phyloP scores from a whole-genome alignment of 257 asterid genomes.

The Fraxinus anomala region DNA sequence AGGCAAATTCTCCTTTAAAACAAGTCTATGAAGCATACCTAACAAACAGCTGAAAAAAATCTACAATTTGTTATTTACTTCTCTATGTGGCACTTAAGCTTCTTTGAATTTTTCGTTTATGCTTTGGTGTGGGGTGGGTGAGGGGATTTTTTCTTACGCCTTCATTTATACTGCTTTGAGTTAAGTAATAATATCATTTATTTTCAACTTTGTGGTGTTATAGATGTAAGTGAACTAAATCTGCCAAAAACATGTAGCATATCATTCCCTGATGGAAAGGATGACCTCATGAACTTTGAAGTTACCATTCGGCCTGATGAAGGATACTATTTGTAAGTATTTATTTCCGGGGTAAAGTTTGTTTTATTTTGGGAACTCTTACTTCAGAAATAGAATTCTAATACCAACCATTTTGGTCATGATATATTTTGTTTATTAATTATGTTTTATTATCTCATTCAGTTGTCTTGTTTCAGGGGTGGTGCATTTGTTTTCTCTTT shows the following conservation, averaged over 20 bases:
- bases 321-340: slow-evolving; percentile 55
- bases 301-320: slow-evolving; percentile 67
- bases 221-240: slow-evolving; percentile 66
- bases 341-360: slow-evolving; percentile 1
- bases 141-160: not conserved
- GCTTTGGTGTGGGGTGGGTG: not conserved
- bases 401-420: not conserved
- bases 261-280: slow-evolving; percentile 62
- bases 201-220: slow-evolving; percentile 13
- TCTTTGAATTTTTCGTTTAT: not conserved
- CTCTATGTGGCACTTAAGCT: not conserved
- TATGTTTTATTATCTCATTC: slow-evolving; percentile 4
- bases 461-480: slow-evolving; percentile 35
- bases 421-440: not conserved
- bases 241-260: slow-evolving; percentile 57
- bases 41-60: not conserved
- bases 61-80: not conserved
- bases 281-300: slow-evolving; percentile 69
- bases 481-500: slow-evolving; percentile 61
- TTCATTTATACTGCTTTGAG: not conserved
- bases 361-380: not conserved
- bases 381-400: not conserved
- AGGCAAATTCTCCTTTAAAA: not conserved
- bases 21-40: not conserved
- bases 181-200: slow-evolving; percentile 5